phyloP scores from a whole-genome alignment of 2,329 filamentous ascomycete genomes.

The Beauveria varroae region DNA sequence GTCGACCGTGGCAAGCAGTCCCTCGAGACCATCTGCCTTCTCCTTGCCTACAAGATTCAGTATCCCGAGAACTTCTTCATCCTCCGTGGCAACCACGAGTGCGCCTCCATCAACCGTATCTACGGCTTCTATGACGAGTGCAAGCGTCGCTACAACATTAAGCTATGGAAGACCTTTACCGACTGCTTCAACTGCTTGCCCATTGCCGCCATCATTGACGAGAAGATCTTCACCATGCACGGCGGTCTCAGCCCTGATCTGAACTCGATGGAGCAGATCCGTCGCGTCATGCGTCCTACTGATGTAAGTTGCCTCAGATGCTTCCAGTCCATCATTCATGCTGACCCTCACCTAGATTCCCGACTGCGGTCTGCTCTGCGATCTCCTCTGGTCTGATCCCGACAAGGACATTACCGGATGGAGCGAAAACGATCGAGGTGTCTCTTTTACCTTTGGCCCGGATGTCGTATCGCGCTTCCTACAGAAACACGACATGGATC shows the following conservation, averaged over 20 bases:
- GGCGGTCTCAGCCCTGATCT: conserved; percentile 93
- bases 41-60: conserved; percentile 99
- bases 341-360: conserved; percentile 63
- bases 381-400: conserved; percentile 96
- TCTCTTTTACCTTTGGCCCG: conserved; percentile 96
- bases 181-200: conserved; percentile 99
- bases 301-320: conserved; percentile 62
- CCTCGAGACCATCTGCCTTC: conserved; percentile 93
- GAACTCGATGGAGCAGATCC: conserved; percentile 99
- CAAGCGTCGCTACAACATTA: conserved; percentile 98
- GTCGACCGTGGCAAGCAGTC: conserved; percentile 99
- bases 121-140: conserved; percentile 99
- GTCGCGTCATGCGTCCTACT: conserved; percentile 95
- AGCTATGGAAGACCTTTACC: conserved; percentile 99
- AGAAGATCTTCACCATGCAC: conserved; percentile 99
- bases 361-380: conserved; percentile 93
- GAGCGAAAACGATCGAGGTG: conserved; percentile 98
- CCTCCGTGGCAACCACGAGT: conserved; percentile 96
- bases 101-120: conserved; percentile 96
- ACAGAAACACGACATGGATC: conserved; percentile 98
- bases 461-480: conserved; percentile 96
- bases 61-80: conserved; percentile 99
- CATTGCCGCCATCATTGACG: conserved; percentile 97
- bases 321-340: conserved; percentile 12
- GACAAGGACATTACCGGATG: conserved; percentile 99